phyloP scores from a whole-genome alignment of 2,329 filamentous ascomycete genomes.

The Fusarium virguliforme region DNA sequence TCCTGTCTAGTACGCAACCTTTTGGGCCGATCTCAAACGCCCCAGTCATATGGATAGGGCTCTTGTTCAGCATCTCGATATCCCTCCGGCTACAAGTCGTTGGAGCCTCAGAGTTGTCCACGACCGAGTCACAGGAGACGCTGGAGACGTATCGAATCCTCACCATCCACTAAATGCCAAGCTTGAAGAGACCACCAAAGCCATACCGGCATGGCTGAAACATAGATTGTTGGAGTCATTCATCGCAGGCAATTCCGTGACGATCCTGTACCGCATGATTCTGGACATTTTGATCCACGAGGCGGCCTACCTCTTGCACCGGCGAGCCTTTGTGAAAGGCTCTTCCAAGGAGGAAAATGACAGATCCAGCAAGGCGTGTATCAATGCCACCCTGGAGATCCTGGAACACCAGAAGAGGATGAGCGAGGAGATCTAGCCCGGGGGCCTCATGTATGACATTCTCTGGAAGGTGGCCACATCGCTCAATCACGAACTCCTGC shows the following conservation, averaged over 20 bases:
- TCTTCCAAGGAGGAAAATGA: not conserved
- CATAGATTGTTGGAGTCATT: conserved; percentile 16
- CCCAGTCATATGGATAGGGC: conserved; percentile 27
- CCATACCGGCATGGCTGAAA: conserved; percentile 20
- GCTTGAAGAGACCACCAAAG: not conserved
- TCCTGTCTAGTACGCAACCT: not conserved
- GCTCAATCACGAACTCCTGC: conserved; percentile 40
- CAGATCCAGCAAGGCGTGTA: conserved; percentile 7
- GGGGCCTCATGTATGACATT: conserved; percentile 42
- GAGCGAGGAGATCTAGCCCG: conserved; percentile 36
- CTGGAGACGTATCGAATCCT: conserved; percentile 35
- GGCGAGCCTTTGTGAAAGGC: conserved; percentile 15
- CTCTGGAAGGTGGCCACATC: conserved; percentile 40
- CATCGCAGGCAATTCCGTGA: conserved; percentile 20
- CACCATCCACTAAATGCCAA: conserved; percentile 30
- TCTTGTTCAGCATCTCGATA: conserved; percentile 25
- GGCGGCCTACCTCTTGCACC: conserved; percentile 25
- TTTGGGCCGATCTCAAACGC: conserved; percentile 3
- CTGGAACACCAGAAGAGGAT: conserved; percentile 38
- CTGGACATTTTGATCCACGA: conserved; percentile 26
- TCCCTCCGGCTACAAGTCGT: conserved; percentile 14
- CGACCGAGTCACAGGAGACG: conserved; percentile 10
- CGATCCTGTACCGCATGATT: conserved; percentile 28
- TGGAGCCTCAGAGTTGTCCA: not conserved
- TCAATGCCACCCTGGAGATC: conserved; percentile 35